Evolutionary conservation across 2,329 filamentous ascomycete species (phyloP), one percentile per base, ranked within the genome.

Genomic region (Aspergillus nomiae): DNA sequence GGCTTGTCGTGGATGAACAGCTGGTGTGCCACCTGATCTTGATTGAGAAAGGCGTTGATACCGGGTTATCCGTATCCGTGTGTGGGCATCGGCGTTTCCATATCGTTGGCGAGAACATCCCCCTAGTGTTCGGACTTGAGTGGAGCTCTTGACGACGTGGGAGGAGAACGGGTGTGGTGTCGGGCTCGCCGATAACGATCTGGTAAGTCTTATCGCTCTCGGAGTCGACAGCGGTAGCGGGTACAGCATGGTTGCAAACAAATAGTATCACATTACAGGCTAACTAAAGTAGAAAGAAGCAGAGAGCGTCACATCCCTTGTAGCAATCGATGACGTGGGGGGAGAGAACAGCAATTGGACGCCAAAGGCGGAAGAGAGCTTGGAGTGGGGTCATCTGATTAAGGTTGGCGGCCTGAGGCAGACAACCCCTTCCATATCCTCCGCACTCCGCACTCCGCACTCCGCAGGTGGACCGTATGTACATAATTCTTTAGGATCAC

Each of bases 101-200:
- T 63, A 30, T 55, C 28, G 58, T 26, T 59, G 56, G 57, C 54
- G 56, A 12, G 61, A 32, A 26, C 24, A 57, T 24, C 58, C 48
- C 61, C 63, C 67, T 56, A 67, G 19, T 19, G 24, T 34, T 46
- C 65, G 67, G 34, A 9, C 56, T 50, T 65, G 63, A 21, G 19
- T 45, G 57, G 63, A 54, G 16, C 41, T 34, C 32, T 51, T 53
- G 3, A 36, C 32, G 41, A 30, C 46, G 50, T 12, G 32, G 21
- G 56, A 63, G 59, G 34, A 58, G 54, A 24, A 28, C 21, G 4
- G 51, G 45, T 46, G 48, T 30, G 28, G 45, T 34, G 26, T 28
- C 6, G n/a, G 43, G 45, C 16, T 43, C 11, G 19, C 50, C 19
- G 55, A 54, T 54, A 61, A 36, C 12, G 36, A 11, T 9, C n/a